Base-by-base conservation (phyloP, 768 basidiomycete species). In the Pleurotus platypus region DNA sequence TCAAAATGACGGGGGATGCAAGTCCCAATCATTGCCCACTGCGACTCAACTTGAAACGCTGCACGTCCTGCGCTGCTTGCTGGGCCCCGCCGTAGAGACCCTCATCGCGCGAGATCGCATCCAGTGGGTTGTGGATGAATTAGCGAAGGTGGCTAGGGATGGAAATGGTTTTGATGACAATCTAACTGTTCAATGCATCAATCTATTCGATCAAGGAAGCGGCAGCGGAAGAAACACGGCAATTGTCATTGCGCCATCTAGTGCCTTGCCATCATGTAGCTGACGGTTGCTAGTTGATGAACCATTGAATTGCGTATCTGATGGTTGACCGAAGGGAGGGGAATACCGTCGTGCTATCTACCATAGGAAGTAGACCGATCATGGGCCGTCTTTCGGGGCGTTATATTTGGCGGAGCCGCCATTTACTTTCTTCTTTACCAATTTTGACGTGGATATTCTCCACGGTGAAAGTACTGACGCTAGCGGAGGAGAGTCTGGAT, bases 211-310 rank as follows among this genome's bases (percentile, higher is more conserved):
- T 63, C 89, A 90, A 67, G 73, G 74, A 4, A 79, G 78, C 2
- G 89, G 87, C 45, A 91, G 89, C 66, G 87, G 84, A 47, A 72
- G 89, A 63, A 91, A 90, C 67, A 73, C 88, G 56, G 87, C 82
- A 5, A 72, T 90, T 49, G 80, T 84, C 35, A 70, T 87, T 50
- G 71, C 69, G 37, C 75, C 79, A 7, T 48, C 16, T 15, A 48
- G 9, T 6, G 16, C 30, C 30, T 11, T 35, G 30, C 9, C 8
- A 35, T 35, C 30, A 35, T 35, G 30, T 35, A 35, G 11, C 5
- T 35, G 30, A 35, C 30, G 30, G 30, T 35, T 35, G 30, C 30
- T 35, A 35, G 30, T 35, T 35, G 30, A 35, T 35, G 30, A 35
- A 35, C 30, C 30, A 11, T 35, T 35, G 30, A 35, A 35, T 35